Evolutionary conservation across 2,329 filamentous ascomycete genomes (phyloP), one percentile per base, ranked within the genome.

Genomic region (Trichophyton verrucosum): DNA sequence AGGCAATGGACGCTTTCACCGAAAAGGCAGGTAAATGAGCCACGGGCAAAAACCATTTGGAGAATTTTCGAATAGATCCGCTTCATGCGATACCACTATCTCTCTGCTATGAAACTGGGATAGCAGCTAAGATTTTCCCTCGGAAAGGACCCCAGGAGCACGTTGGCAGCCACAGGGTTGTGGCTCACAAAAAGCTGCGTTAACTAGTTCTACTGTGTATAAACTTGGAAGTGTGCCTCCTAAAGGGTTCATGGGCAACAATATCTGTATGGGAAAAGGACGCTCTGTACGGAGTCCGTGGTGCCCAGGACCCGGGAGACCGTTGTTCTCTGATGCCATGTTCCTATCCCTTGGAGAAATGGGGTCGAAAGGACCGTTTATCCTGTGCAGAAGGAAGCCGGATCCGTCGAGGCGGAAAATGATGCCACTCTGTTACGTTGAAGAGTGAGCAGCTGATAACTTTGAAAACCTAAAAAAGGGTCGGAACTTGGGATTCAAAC

Each of bases 21-120:
- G 55, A 57, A 57, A 24, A 57, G 55, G 55, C 55, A 57, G 55
- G 55, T 57, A 42, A 57, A 40, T 42, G 49, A 53, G 49, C 49
- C 27, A 53, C 49, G 38, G 27, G 30, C 24, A 3, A 57, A 17
- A 38, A 57, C 20, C n/a, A 33, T 42, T 57, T 24, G 33, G 9
- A 5, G 30, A 40, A 20, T 38, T 57, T 57, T 57, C 13, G 55
- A 38, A n/a, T 30, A 42, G 55, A 57, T 57, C 55, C 55, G 55
- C 33, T 42, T 17, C 30, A 53, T 53, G 49, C 49, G 49, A 53
- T 27, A 53, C 49, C 22, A 53, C 49, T 22, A 53, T 53, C n/a
- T n/a, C 22, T 53, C 11, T 27, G 22, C 20, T 53, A 30, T n/a
- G 3, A 53, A 33, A 5, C 22, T 7, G 24, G 49, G 49, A 53